Conservation (phyloP, 2,329 filamentous ascomycete species). For the Exserohilum turcica region DNA sequence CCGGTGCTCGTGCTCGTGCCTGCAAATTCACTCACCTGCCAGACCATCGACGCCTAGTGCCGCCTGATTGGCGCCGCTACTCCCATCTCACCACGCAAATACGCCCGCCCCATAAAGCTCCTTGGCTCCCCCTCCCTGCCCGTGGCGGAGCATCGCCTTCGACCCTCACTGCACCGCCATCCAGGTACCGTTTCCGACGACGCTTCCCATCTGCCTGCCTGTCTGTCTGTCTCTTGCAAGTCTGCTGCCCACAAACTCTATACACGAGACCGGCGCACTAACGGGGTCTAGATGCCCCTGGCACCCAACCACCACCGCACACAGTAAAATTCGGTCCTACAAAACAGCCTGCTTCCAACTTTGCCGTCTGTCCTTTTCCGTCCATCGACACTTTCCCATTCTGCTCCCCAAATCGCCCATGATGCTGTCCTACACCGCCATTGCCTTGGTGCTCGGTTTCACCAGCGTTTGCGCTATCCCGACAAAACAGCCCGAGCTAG, state of each 20-base stretch:
- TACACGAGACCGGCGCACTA: slow-evolving; percentile 11
- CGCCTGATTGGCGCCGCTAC: not conserved
- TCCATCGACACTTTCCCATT: not conserved
- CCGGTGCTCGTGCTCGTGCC: not conserved
- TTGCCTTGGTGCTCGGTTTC: slow-evolving; percentile 13
- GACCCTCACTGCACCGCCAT: not conserved
- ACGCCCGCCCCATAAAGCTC: slow-evolving; percentile 5
- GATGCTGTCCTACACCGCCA: slow-evolving; percentile 9
- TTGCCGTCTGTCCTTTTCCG: not conserved
- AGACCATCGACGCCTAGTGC: slow-evolving; percentile 4
- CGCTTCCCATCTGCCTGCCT: too few relatives aligned
- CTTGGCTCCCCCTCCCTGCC: not conserved
- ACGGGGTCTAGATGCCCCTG: slow-evolving; percentile 12
- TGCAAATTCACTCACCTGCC: slow-evolving; percentile 7
- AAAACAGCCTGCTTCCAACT: not conserved
- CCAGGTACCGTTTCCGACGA: slow-evolving; percentile 6
- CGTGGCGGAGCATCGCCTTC: slow-evolving; percentile 1
- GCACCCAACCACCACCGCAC: slow-evolving; percentile 2
- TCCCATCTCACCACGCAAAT: not conserved
- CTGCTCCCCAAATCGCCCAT: not conserved
- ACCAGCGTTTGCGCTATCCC: slow-evolving; percentile 17
- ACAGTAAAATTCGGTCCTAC: slow-evolving; percentile 1
- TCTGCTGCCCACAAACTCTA: not conserved
- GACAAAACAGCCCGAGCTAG: slow-evolving; percentile 16
- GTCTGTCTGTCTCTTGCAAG: not conserved